phyloP scores from a whole-genome alignment of 2,329 filamentous ascomycete genomes.

The Calonectria montana region DNA sequence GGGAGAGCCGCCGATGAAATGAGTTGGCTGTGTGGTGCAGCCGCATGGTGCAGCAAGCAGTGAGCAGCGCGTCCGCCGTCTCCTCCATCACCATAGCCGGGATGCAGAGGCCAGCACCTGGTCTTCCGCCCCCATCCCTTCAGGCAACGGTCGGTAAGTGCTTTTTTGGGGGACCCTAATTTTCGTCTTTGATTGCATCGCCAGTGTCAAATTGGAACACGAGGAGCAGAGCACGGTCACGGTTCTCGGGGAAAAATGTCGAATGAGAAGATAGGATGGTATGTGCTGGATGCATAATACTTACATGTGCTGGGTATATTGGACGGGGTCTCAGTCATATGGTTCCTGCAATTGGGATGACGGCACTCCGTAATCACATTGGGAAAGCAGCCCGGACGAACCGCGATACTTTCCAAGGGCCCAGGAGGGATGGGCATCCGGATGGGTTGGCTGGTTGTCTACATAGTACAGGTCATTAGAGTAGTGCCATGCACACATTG shows the following conservation, averaged over 20 bases:
- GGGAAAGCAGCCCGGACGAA: not conserved
- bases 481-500: not conserved
- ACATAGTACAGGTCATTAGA: not conserved
- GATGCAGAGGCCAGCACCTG: conserved; percentile 19
- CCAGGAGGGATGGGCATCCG: not conserved
- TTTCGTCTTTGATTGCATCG: not conserved
- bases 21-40: conserved; percentile 33
- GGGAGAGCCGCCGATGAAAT: conserved; percentile 34
- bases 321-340: not conserved
- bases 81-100: not conserved
- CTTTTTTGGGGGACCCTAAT: not conserved
- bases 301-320: conserved; percentile 4
- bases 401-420: conserved; percentile 12
- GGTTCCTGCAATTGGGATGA: conserved; percentile 7
- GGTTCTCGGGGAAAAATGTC: not conserved
- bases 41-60: conserved; percentile 21
- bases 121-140: conserved; percentile 15
- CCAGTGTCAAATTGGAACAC: not conserved
- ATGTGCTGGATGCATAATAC: not conserved
- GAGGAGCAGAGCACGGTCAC: not conserved
- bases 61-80: conserved; percentile 1
- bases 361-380: conserved; percentile 5
- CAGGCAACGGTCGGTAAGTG: not conserved
- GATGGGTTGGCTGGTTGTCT: not conserved
- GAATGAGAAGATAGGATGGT: conserved; percentile 1